phyloP scores from a whole-genome alignment of 2,329 filamentous ascomycete genomes.

The Tolypocladium tundrense region DNA sequence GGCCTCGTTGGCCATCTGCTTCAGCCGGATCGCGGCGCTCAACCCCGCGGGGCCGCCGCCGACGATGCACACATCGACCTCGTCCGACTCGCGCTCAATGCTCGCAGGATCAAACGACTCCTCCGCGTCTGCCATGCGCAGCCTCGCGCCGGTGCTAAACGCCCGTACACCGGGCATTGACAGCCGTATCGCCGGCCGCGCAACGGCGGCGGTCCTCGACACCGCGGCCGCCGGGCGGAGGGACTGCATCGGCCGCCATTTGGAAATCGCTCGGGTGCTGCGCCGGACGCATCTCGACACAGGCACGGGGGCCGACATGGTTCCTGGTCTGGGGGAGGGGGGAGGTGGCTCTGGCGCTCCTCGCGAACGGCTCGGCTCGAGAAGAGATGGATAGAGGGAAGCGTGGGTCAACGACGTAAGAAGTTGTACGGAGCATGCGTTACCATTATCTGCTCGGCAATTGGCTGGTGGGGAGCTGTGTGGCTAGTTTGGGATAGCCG shows the following conservation, averaged over 20 bases:
- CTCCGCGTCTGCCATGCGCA: conserved; percentile 23
- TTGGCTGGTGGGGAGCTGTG: conserved; percentile 8
- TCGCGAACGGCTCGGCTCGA: background rate
- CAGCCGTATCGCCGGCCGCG: conserved; percentile 9
- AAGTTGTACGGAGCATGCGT: background rate
- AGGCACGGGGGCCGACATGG: conserved; percentile 26
- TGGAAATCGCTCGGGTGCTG: conserved; percentile 21
- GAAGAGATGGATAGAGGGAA: background rate
- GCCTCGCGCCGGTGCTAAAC: conserved; percentile 24
- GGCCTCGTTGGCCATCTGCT: conserved; percentile 88
- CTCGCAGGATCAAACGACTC: conserved; percentile 54
- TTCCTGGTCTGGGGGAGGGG: conserved; percentile 4
- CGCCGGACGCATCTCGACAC: conserved; percentile 29
- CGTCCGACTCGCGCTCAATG: conserved; percentile 79
- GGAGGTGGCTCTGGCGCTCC: background rate
- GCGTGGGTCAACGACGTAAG: background rate
- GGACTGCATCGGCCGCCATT: conserved; percentile 14
- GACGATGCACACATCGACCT: conserved; percentile 95
- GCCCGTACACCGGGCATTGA: conserved; percentile 15
- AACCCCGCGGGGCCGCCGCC: conserved; percentile 93
- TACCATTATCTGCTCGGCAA: conserved; percentile 9
- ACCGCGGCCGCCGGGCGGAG: conserved; percentile 12
- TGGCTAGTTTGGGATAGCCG: conserved; percentile 5
- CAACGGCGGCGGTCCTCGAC: conserved; percentile 7
- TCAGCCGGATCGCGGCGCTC: conserved; percentile 84